Evolutionary conservation across 306 rosid genomes (phyloP).

Genomic region (Potentilla sterilis): DNA sequence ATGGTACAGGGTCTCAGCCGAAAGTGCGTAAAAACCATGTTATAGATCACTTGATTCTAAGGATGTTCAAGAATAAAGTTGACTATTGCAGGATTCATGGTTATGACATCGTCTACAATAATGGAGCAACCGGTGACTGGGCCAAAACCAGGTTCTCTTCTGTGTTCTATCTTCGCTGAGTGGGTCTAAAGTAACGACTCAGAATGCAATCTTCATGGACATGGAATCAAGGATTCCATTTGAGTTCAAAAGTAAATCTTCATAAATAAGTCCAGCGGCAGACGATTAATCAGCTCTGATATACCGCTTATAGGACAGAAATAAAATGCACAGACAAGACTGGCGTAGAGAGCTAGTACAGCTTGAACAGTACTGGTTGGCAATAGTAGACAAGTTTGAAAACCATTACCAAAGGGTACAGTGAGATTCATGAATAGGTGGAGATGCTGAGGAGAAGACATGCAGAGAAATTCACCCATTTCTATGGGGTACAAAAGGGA

Average conservation of each 20-base stretch:
- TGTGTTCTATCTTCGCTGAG: constrained; percentile 61
- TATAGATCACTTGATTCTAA: constrained; percentile 57
- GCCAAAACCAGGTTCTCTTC: constrained; percentile 64
- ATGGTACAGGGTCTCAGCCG: constrained; percentile 68
- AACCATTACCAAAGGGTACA: no score
- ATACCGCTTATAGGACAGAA: constrained; percentile 34
- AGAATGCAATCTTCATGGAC: constrained; percentile 70
- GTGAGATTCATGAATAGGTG: constrained; percentile 35
- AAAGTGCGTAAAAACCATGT: constrained; percentile 51
- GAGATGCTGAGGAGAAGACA: constrained; percentile 58
- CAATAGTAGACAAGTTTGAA: constrained; percentile 38
- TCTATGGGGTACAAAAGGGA: constrained; percentile 51
- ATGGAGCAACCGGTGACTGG: constrained; percentile 17
- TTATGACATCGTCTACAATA: constrained; percentile 40
- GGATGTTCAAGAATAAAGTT: constrained; percentile 71
- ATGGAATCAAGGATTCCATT: constrained; percentile 69
- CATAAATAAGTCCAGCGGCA: background rate
- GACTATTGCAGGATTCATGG: constrained; percentile 77
- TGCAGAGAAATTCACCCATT: constrained; percentile 60
- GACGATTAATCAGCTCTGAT: background rate
- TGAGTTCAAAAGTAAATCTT: background rate
- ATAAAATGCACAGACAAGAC: constrained; percentile 62
- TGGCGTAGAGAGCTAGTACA: constrained; percentile 51
- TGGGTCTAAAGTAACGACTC: constrained; percentile 95
- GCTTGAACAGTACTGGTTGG: constrained; percentile 65